Evolutionary conservation across 2,329 filamentous ascomycete genomes (phyloP), one percentile per base, ranked within the genome.

Genomic region (Capronia epimyces): DNA sequence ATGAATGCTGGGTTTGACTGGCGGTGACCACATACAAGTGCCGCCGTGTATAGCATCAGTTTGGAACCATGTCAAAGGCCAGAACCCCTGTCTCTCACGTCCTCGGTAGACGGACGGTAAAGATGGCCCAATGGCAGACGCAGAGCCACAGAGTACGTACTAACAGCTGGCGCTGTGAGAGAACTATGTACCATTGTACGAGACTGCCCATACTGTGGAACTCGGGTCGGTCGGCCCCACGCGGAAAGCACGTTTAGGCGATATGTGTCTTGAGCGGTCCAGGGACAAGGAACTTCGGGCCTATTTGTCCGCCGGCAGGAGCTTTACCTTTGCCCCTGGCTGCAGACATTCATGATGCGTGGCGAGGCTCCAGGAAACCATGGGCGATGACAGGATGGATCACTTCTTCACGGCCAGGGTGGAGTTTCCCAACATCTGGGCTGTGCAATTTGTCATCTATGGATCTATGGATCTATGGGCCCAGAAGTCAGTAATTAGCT

Each of bases 391-490:
- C 50, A 75, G 70, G 67, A 58, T 67, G 6, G 66, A 73, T 32
- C 64, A 68, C 40, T 68, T 67, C 55, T 62, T 63, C 15, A 60
- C 76, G 2, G 74, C 77, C 58, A 61, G 75, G 12, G 71, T 76
- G n/a, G 74, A 77, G 61, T 72, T 77, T 46, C 64, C 67, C 0
- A 58, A 65, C 2, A 66, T 77, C 0, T 61, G 61, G 27, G 74
- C 74, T 0, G 75, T 78, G 16, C 71, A 79, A 55, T 77, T 75
- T 63, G 73, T 77, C 8, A 63, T 77, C 1, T 76, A 76, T 50
- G 74, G 73, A 2, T 66, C 68, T 16, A 76, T 50, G 74, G 73
- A 2, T 66, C 68, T 16, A 60, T 77, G 13, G 72, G 70, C 0
- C 52, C 68, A 0, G 71, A 70, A 0, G 74, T 79, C 2, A 78